phyloP scores from a whole-genome alignment of 495 filamentous ascomycete species.

The Aspergillus kassunensis region DNA sequence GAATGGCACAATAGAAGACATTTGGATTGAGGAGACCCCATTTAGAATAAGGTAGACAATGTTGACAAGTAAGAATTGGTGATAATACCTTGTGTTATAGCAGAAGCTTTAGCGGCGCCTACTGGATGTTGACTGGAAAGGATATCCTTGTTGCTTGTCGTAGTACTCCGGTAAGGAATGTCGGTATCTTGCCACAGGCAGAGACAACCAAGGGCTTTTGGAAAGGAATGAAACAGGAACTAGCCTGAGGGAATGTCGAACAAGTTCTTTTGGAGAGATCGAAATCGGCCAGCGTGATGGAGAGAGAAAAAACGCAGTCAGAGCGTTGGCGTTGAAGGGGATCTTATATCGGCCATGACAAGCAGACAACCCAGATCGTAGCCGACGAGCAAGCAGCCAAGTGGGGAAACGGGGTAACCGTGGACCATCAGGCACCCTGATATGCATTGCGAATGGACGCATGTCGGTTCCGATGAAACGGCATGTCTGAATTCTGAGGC shows the following conservation, averaged over 20 bases:
- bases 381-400: not conserved
- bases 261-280: conserved; percentile 22
- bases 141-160: not conserved
- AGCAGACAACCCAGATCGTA: conserved; percentile 3
- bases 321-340: conserved; percentile 13
- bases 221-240: conserved; percentile 33
- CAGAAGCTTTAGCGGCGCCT: not conserved
- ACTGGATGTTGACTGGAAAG: conserved; percentile 2
- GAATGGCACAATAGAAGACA: not conserved
- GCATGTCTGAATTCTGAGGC: not conserved
- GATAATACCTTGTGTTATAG: conserved; percentile 16
- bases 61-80: not conserved
- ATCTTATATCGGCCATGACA: conserved; percentile 17
- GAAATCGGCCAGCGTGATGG: conserved; percentile 23
- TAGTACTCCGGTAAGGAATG: conserved; percentile 28
- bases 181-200: conserved; percentile 36
- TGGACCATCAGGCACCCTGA: not conserved
- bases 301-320: conserved; percentile 7
- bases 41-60: not conserved
- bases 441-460: conserved; percentile 11
- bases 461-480: conserved; percentile 11
- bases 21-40: not conserved
- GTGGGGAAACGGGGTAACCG: conserved; percentile 8
- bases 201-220: conserved; percentile 18
- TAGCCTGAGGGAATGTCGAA: conserved; percentile 36